Conservation (phyloP, 768 basidiomycete species). For the Serendipita sp. region DNA sequence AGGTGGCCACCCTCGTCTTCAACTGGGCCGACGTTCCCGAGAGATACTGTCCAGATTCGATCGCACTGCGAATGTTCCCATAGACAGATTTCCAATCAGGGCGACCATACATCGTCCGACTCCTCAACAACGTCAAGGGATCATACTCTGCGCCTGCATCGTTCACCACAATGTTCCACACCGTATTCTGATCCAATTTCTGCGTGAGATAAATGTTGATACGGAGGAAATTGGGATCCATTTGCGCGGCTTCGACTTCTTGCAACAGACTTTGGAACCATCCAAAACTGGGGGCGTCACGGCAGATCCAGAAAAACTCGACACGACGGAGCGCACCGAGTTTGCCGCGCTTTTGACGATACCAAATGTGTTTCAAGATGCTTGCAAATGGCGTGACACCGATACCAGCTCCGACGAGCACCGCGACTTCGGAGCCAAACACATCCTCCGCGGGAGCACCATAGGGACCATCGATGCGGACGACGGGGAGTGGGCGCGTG, state of each 20-base stretch:
- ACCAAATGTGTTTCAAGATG: slow-evolving; percentile 93
- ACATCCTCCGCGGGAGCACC: slow-evolving; percentile 89
- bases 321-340: slow-evolving; percentile 72
- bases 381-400: slow-evolving; percentile 93
- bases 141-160: slow-evolving; percentile 75
- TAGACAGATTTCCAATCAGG: slow-evolving; percentile 83
- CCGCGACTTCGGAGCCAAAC: slow-evolving; percentile 68
- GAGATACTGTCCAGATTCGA: slow-evolving; percentile 70
- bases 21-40: slow-evolving; percentile 62
- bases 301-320: slow-evolving; percentile 89
- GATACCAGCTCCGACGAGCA: slow-evolving; percentile 89
- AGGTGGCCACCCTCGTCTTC: slow-evolving; percentile 73
- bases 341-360: slow-evolving; percentile 62
- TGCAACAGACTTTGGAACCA: slow-evolving; percentile 88
- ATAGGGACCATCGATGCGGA: slow-evolving; percentile 81
- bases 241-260: slow-evolving; percentile 76
- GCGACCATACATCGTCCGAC: slow-evolving; percentile 81
- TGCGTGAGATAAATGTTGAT: slow-evolving; percentile 86
- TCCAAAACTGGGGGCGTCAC: slow-evolving; percentile 91
- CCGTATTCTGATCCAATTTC: slow-evolving; percentile 70
- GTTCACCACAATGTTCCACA: slow-evolving; percentile 85
- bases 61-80: slow-evolving; percentile 51
- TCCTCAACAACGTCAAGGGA: slow-evolving; percentile 73
- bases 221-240: slow-evolving; percentile 80
- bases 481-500: slow-evolving; percentile 41